Evolutionary conservation across 192 early-diverging fungal genomes (phyloP).

Genomic region (Entomortierella parvispora): DNA sequence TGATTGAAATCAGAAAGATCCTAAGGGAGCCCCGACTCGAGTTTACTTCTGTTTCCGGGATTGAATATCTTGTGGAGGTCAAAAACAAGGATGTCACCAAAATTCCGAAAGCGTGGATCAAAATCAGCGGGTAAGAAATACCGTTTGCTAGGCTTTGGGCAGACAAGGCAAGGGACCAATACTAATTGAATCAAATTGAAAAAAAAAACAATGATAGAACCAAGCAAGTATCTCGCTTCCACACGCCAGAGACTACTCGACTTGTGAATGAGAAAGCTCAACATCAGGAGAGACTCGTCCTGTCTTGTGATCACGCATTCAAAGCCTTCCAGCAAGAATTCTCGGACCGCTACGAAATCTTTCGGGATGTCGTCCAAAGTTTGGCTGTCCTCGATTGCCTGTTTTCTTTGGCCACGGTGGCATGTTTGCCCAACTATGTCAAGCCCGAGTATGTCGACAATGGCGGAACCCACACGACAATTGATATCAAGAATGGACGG

Average conservation of each 20-base stretch:
- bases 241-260: constrained; percentile 66
- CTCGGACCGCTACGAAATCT: constrained; percentile 63
- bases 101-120: constrained; percentile 80
- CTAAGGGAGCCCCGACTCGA: constrained; percentile 59
- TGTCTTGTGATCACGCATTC: constrained; percentile 69
- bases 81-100: constrained; percentile 61
- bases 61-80: constrained; percentile 84
- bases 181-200: too few relatives aligned
- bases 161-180: too few relatives aligned
- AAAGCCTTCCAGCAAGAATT: constrained; percentile 64
- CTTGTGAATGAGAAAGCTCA: constrained; percentile 66
- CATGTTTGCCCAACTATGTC: constrained; percentile 64
- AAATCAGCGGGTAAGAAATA: constrained; percentile 54
- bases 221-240: constrained; percentile 75
- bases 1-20: constrained; percentile 58
- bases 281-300: constrained; percentile 59
- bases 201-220: constrained; percentile 45
- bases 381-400: constrained; percentile 75
- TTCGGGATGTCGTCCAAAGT: constrained; percentile 64
- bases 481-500: constrained; percentile 69
- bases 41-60: constrained; percentile 72
- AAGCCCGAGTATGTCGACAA: constrained; percentile 63
- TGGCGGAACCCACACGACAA: constrained; percentile 16
- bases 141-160: too few relatives aligned
- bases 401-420: constrained; percentile 65